phyloP scores from a whole-genome alignment of 306 rosid genomes.

The Sicyos edulis region DNA sequence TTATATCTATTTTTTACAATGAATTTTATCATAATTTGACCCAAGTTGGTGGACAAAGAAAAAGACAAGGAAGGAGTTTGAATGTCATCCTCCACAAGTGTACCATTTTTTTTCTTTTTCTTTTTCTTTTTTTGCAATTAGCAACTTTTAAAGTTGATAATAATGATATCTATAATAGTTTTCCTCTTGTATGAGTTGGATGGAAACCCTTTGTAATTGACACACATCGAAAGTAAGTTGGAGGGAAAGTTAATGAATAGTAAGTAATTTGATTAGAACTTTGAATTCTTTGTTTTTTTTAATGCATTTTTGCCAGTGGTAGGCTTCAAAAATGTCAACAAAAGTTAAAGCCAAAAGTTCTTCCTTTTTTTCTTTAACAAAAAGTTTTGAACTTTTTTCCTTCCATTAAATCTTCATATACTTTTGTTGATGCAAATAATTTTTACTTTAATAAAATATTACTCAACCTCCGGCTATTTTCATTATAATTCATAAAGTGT shows the following conservation, averaged over 20 bases:
- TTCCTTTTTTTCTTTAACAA: background rate
- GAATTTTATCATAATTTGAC: too few relatives aligned
- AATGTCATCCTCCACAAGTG: conserved; percentile 11
- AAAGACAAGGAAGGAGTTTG: background rate
- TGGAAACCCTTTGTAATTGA: background rate
- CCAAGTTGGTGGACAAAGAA: too few relatives aligned
- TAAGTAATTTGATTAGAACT: background rate
- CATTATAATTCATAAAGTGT: background rate
- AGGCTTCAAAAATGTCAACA: background rate
- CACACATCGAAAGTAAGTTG: background rate
- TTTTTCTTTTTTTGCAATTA: background rate
- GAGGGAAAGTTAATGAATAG: background rate
- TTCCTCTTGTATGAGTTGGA: background rate
- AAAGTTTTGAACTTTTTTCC: background rate
- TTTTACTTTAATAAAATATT: background rate
- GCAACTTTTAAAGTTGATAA: background rate
- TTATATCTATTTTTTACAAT: too few relatives aligned
- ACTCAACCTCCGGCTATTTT: background rate
- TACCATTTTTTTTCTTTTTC: background rate
- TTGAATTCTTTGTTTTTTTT: background rate
- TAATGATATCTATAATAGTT: background rate
- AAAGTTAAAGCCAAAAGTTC: background rate
- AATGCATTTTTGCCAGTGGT: background rate
- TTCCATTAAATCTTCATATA: background rate
- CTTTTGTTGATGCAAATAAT: background rate